A percentile compares a stretch with the other conserved stretches of the same genome.
These are phyloP conservation scores for Papiliotrema laurentii DNA, from an alignment of 1,284 basidiomycete species.

Conservation along the genomic window DNA sequence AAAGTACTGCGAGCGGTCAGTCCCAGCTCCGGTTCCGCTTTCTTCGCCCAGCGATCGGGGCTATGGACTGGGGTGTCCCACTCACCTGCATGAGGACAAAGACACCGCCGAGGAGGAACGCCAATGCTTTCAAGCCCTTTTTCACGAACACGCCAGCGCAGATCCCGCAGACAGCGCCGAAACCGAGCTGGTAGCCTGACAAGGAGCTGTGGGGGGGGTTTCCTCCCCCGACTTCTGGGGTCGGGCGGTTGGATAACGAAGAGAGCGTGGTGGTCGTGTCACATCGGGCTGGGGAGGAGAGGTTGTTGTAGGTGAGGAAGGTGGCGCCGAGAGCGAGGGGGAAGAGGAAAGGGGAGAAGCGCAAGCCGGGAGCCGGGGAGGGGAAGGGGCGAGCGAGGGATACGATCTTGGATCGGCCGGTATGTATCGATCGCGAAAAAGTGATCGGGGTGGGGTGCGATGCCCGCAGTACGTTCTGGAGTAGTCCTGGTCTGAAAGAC, in stretches of 20 bases:
- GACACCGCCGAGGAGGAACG: slow-evolving; percentile 76
- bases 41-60: background rate
- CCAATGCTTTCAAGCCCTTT: slow-evolving; percentile 79
- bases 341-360: slow-evolving; percentile 16
- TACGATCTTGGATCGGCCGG: slow-evolving; percentile 10
- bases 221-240: slow-evolving; percentile 10
- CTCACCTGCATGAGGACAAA: slow-evolving; percentile 81
- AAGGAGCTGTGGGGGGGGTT: slow-evolving; percentile 58
- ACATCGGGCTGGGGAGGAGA: slow-evolving; percentile 10
- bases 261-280: slow-evolving; percentile 4
- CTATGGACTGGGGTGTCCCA: background rate
- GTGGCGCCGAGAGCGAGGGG: slow-evolving; percentile 36
- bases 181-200: slow-evolving; percentile 74
- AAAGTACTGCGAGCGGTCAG: slow-evolving; percentile 59
- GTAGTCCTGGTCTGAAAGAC: slow-evolving; percentile 24
- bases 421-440: background rate
- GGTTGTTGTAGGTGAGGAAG: slow-evolving; percentile 12
- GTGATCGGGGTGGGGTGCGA: slow-evolving; percentile 3
- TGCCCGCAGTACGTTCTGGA: slow-evolving; percentile 13
- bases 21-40: background rate
- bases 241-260: background rate
- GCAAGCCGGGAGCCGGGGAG: slow-evolving; percentile 9
- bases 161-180: slow-evolving; percentile 80
- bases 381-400: slow-evolving; percentile 12
- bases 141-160: slow-evolving; percentile 92